phyloP scores from a whole-genome alignment of 805 yeast genomes.

The Tanozyma kutaoensis region DNA sequence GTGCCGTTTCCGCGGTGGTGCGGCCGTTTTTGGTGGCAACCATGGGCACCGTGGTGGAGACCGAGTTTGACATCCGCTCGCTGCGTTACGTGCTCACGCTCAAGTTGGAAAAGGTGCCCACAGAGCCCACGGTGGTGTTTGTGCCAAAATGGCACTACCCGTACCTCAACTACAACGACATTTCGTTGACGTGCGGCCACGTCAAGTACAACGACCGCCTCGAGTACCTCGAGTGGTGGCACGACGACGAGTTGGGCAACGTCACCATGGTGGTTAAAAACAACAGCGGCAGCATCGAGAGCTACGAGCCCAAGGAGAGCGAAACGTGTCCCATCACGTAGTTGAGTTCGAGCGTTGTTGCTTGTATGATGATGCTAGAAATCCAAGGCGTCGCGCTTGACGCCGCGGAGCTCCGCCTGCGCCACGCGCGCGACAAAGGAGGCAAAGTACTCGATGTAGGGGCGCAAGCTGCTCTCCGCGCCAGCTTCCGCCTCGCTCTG shows the following conservation, averaged over 20 bases:
- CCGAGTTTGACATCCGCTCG: conserved; percentile 45
- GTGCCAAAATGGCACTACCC: conserved; percentile 66
- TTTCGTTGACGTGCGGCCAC: conserved; percentile 42
- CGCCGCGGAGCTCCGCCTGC: conserved; percentile 33
- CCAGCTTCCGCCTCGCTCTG: conserved; percentile 34
- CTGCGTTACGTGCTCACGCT: conserved; percentile 37
- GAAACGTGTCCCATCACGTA: conserved; percentile 1
- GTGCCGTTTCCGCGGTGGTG: conserved; percentile 63
- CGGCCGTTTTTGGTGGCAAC: conserved; percentile 66
- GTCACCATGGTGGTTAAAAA: conserved; percentile 22
- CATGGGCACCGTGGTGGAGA: conserved; percentile 40
- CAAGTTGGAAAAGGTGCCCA: conserved; percentile 4
- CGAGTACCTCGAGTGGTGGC: conserved; percentile 64
- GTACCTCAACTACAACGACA: conserved; percentile 29
- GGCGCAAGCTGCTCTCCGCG: conserved; percentile 52
- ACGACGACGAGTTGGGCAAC: conserved; percentile 17
- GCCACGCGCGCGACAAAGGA: conserved; percentile 45
- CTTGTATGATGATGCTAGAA: too few species aligned
- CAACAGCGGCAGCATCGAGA: conserved; percentile 21
- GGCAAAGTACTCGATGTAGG: conserved; percentile 56
- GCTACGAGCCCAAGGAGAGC: conserved; percentile 4
- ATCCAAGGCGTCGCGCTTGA: too few species aligned
- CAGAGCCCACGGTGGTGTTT: conserved; percentile 43
- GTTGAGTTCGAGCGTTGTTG: too few species aligned
- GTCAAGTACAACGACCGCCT: conserved; percentile 36